Conservation (phyloP, 805 yeast species). For the Maudiozyma serrabonitensis region DNA sequence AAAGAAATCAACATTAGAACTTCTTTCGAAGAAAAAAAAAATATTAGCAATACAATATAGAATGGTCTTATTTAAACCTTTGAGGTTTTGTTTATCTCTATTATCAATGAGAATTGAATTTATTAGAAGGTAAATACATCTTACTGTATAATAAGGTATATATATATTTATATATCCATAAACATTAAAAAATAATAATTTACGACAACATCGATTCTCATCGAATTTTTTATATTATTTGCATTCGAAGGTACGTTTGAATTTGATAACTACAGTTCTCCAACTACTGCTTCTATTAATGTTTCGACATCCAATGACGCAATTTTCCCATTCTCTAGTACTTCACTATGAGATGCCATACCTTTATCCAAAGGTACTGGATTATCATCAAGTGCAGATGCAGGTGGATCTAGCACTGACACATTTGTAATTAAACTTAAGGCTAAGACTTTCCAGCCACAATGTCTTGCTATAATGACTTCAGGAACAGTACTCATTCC, state of each 20-base stretch:
- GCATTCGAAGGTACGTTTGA: neutral
- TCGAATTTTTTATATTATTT: neutral
- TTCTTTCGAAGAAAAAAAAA: too few species aligned
- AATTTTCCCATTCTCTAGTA: constrained; percentile 64
- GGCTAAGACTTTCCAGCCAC: constrained; percentile 75
- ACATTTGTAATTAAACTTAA: constrained; percentile 79
- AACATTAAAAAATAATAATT: neutral
- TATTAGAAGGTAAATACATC: too few species aligned
- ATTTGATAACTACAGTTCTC: constrained; percentile 19
- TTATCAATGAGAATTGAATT: too few species aligned
- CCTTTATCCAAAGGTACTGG: constrained; percentile 53
- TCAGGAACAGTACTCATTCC: constrained; percentile 99
- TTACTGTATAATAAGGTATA: too few species aligned
- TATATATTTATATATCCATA: too few species aligned
- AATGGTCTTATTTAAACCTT: too few species aligned
- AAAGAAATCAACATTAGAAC: too few species aligned
- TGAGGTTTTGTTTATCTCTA: too few species aligned
- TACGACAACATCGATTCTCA: neutral
- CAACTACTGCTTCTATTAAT: constrained; percentile 54
- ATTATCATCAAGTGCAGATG: constrained; percentile 49
- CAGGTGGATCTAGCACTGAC: constrained; percentile 61
- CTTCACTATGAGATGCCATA: constrained; percentile 89
- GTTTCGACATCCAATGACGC: constrained; percentile 77
- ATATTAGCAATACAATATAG: too few species aligned
- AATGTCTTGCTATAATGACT: constrained; percentile 84